phyloP scores from a whole-genome alignment of 1,284 basidiomycete species.

The Hortiboletus rubellus region DNA sequence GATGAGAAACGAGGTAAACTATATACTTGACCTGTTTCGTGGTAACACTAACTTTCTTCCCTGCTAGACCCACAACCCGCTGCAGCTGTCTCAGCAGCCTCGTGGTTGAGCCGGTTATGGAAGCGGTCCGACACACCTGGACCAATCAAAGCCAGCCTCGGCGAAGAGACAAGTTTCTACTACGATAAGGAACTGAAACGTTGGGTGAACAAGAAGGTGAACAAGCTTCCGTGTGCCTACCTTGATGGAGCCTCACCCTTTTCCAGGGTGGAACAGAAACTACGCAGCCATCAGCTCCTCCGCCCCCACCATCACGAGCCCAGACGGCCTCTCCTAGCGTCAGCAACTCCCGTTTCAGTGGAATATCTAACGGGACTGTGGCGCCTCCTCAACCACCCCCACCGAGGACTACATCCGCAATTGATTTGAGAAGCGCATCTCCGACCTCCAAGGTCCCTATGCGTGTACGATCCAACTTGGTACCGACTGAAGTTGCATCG shows the following conservation, averaged over 20 bases:
- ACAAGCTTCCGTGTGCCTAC: slow-evolving; percentile 19
- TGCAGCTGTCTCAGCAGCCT: slow-evolving; percentile 41
- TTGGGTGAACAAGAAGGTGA: slow-evolving; percentile 95
- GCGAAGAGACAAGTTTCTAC: slow-evolving; percentile 89
- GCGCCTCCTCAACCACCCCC: slow-evolving; percentile 43
- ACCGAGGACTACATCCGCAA: slow-evolving; percentile 59
- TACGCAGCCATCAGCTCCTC: slow-evolving; percentile 45
- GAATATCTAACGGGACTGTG: slow-evolving; percentile 19
- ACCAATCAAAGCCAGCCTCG: slow-evolving; percentile 89
- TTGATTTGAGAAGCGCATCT: slow-evolving; percentile 50
- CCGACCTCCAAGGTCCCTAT: slow-evolving; percentile 52
- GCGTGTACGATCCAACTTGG: slow-evolving; percentile 66
- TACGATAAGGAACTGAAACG: slow-evolving; percentile 94
- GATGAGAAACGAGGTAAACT: slow-evolving; percentile 28
- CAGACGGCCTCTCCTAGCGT: slow-evolving; percentile 76
- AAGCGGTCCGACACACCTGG: slow-evolving; percentile 58
- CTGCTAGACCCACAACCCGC: slow-evolving; percentile 32
- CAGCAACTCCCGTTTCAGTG: slow-evolving; percentile 35
- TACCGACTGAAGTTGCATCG: slow-evolving; percentile 45
- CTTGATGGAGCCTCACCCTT: slow-evolving; percentile 2
- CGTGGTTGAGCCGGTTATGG: slow-evolving; percentile 85
- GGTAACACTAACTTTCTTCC: background rate
- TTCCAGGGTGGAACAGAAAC: slow-evolving; percentile 54
- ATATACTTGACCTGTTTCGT: background rate
- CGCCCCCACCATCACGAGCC: slow-evolving; percentile 59